Evolutionary conservation across 139 green algal species (phyloP), one percentile per base, ranked within the genome.

Genomic region (Eudorina sp.): DNA sequence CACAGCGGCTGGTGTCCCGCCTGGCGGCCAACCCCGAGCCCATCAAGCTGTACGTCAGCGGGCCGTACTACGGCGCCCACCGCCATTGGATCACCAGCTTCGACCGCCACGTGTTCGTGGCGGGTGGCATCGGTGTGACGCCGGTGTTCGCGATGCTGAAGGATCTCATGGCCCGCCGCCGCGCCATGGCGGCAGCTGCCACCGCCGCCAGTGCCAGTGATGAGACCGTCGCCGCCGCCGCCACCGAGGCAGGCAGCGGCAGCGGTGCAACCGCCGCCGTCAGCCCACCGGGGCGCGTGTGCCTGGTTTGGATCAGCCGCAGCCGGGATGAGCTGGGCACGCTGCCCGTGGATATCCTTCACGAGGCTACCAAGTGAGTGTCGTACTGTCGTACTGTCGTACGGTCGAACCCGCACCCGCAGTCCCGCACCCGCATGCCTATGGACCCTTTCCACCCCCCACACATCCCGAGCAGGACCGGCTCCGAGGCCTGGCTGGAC

Each of bases 101-200:
- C 64, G 43, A 68, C 34, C 43, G 81, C 21, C 45, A 68, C 64
- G 19, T 87, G n/a, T 78, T 87, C 43, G 53, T 87, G 36, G 64
- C 64, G 27, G 81, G 81, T 9, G 81, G 81, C 81, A 66, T 87
- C 27, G 81, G 81, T 45, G 81, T 87, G 64, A 78, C 81, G 0
- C 81, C 81, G 11, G 62, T 23, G 45, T 45, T 87, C 7, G 81
- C 62, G 25, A 87, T 87, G 81, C 45, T 87, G 4, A 62, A 75
- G 3, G 81, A 87, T 16, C 62, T 87, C 31, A 78, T 87, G 21
- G 81, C 45, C 8, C 18, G 25, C 8, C 81, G 79, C 62, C 29
- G 41, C 8, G 29, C 41, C 16, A 43, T 31, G 6, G 43, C 3
- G 14, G 75, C 41, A 51, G 66, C 7, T 41, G 23, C 27, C 79